phyloP scores from a whole-genome alignment of 2,329 filamentous ascomycete genomes.

The Ceratocystis papillata region DNA sequence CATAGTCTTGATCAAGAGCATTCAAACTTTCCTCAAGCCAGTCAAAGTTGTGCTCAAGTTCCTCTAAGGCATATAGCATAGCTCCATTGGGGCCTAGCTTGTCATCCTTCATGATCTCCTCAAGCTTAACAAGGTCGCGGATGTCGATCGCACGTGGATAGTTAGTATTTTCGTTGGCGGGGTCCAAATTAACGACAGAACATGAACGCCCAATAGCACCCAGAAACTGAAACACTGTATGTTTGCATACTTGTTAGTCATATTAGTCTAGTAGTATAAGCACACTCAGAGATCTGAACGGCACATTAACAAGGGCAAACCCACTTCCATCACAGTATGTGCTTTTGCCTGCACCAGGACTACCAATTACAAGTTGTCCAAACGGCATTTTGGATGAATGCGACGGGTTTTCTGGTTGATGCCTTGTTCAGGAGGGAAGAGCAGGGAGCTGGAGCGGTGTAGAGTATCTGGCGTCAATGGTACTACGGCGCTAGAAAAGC shows the following conservation, averaged over 20 bases:
- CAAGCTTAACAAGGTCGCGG: constrained; percentile 73
- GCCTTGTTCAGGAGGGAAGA: too few relatives aligned
- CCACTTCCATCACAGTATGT: constrained; percentile 93
- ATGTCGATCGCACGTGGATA: constrained; percentile 89
- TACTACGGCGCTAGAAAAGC: not conserved
- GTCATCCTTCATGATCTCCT: constrained; percentile 91
- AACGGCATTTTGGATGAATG: constrained; percentile 42
- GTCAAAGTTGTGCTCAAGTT: constrained; percentile 85
- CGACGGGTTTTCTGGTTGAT: not conserved
- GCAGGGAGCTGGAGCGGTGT: not conserved
- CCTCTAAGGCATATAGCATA: constrained; percentile 85
- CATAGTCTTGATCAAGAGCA: constrained; percentile 75
- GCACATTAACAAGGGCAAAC: constrained; percentile 27
- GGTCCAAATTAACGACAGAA: constrained; percentile 91
- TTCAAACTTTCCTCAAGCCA: constrained; percentile 79
- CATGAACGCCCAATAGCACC: constrained; percentile 88
- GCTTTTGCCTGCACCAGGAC: constrained; percentile 88
- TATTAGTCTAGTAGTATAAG: not conserved
- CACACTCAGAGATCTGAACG: not conserved
- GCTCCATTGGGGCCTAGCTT: constrained; percentile 85
- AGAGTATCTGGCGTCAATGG: not conserved
- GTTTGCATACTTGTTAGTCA: not conserved
- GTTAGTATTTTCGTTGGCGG: constrained; percentile 83
- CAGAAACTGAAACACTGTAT: constrained; percentile 85
- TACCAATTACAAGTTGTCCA: constrained; percentile 78